Conservation (phyloP, 306 rosid species). For the Acacia acuminata region DNA sequence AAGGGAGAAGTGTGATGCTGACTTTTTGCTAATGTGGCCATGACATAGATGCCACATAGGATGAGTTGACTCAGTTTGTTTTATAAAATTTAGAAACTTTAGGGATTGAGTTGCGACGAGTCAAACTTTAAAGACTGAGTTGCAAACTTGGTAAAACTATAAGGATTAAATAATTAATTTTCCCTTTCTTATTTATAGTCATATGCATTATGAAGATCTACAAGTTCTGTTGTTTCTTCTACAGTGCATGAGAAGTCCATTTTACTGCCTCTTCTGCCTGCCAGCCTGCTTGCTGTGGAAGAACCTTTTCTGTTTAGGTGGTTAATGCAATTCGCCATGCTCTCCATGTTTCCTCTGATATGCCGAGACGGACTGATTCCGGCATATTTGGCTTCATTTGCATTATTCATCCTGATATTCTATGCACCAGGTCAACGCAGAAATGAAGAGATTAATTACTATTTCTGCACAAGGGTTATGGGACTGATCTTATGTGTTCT, state of each 20-base stretch:
- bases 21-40: neutral
- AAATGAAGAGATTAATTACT: constrained; percentile 28
- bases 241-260: constrained; percentile 97
- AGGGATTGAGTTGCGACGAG: no score
- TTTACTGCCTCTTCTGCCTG: constrained; percentile 88
- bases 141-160: neutral
- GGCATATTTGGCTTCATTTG: constrained; percentile 63
- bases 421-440: constrained; percentile 36
- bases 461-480: constrained; percentile 30
- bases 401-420: constrained; percentile 57
- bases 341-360: constrained; percentile 87
- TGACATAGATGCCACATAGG: neutral
- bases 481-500: constrained; percentile 30
- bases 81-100: neutral
- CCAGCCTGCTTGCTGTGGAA: constrained; percentile 76
- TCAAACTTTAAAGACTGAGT: no score
- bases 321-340: constrained; percentile 63
- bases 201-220: neutral
- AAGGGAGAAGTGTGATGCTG: neutral
- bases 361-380: constrained; percentile 61
- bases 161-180: no score
- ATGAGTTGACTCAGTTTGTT: neutral
- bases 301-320: constrained; percentile 65
- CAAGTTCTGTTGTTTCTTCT: constrained; percentile 12
- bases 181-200: neutral